Evolutionary conservation across 208 protist species (phyloP).

Genomic region (Leishmania gerbilli): DNA sequence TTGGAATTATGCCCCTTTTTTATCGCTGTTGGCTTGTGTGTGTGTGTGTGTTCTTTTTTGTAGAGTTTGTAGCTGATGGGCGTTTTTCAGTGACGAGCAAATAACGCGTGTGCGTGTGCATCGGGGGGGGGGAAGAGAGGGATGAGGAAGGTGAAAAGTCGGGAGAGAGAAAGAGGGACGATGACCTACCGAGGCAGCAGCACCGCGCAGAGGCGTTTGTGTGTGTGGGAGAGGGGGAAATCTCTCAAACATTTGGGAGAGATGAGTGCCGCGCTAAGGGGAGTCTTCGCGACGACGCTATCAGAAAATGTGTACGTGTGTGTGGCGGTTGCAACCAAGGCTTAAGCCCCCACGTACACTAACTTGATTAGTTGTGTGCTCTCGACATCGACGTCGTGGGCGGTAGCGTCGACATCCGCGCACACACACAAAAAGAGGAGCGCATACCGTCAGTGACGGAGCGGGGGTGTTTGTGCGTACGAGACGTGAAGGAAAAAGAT

Average conservation of each 20-base stretch:
- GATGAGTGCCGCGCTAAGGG: no score
- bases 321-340: neutral
- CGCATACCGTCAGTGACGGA: neutral
- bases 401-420: neutral
- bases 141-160: neutral
- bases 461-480: neutral
- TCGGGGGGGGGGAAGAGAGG: no score
- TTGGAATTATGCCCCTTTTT: neutral
- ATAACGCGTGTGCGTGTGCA: neutral
- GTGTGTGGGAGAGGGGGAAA: neutral
- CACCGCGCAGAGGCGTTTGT: neutral
- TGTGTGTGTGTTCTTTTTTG: neutral
- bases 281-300: no score
- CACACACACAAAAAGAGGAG: no score
- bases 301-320: neutral
- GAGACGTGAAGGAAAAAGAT: neutral
- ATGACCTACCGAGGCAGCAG: neutral
- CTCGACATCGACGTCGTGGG: neutral
- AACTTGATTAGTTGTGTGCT: neutral
- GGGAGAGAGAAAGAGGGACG: neutral
- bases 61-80: neutral
- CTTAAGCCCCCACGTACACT: neutral
- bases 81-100: neutral
- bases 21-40: neutral
- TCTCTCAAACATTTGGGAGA: no score